phyloP scores from a whole-genome alignment of 1,284 basidiomycete species.

The Ceratobasidium sp. region DNA sequence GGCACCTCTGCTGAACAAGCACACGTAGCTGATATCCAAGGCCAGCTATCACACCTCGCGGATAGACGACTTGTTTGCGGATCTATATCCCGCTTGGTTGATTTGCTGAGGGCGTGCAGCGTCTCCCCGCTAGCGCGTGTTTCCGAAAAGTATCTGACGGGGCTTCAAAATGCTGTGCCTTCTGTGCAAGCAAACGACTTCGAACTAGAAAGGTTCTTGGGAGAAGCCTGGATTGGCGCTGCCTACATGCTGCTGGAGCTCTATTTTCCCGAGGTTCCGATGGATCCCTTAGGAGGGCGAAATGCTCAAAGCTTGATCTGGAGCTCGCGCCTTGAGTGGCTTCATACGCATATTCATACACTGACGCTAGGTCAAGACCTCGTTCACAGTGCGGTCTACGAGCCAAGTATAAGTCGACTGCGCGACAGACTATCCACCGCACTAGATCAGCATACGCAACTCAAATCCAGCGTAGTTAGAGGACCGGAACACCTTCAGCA shows the following conservation, averaged over 20 bases:
- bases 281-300: slow-evolving; percentile 86
- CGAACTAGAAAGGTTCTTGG: slow-evolving; percentile 2
- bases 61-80: background rate
- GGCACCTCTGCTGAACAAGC: background rate
- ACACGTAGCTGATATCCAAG: background rate
- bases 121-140: background rate
- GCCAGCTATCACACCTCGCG: background rate
- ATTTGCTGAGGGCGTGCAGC: background rate
- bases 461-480: slow-evolving; percentile 59
- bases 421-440: slow-evolving; percentile 54
- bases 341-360: slow-evolving; percentile 66
- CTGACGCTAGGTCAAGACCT: slow-evolving; percentile 68
- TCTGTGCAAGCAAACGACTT: background rate
- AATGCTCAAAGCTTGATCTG: slow-evolving; percentile 65
- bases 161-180: background rate
- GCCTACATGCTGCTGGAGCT: slow-evolving; percentile 71
- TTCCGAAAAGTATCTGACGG: slow-evolving; percentile 15
- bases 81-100: background rate
- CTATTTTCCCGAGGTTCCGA: slow-evolving; percentile 86
- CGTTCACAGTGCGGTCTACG: slow-evolving; percentile 71
- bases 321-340: slow-evolving; percentile 59
- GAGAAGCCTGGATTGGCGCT: slow-evolving; percentile 67
- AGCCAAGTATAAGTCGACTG: slow-evolving; percentile 58
- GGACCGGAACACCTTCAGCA: slow-evolving; percentile 48
- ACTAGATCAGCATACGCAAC: slow-evolving; percentile 14